Evolutionary conservation across 768 basidiomycete genomes (phyloP), one percentile per base, ranked within the genome.

Genomic region (Sarcomyxa edulis): DNA sequence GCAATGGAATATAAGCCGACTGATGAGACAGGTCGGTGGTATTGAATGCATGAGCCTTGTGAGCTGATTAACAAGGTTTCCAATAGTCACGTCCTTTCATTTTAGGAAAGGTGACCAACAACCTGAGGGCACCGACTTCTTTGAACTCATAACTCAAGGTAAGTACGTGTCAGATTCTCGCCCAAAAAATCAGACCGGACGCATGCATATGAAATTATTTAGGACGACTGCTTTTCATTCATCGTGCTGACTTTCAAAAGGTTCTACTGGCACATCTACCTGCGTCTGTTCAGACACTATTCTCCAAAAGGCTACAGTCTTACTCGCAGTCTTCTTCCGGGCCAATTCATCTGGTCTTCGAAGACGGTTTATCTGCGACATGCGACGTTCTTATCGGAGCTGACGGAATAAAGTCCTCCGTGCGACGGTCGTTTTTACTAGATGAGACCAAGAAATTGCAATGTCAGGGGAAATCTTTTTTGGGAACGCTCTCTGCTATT

Each of bases 361-460:
- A 72, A 43, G 84, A 86, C 48, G 81, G 79, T 28, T 64, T 76
- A 6, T 66, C 60, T 7, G 64, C 76, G 5, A 62, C 66, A 15
- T 84, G 79, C 51, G 81, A 86, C 52, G 52, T 84, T 7, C 70
- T 87, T 57, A 56, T 84, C 35, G 81, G 81, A 24, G 79, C 80
- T n/a, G 81, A 84, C 45, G 39, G 39, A 9, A 35, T 35, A 7
- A 35, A 42, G 23, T 40, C 39, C 5, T 7, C 30, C 11, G 40
- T 42, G 21, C 25, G 40, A 18, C 15, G 32, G 2, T 35, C 32
- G 7, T 12, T 42, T 8, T n/a, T 42, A n/a, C 21, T 11, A 10
- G 23, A 42, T 6, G 23, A 18, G 23, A 9, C n/a, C 23, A 9
- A 8, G 23, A 18, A 14, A 18, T 11, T 34, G 23, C 14, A 22